Percentiles rank a stretch among this genome's conserved stretches.
phyloP scores from a whole-genome alignment of 345 rosid species.

The Cardiospermum halicacabum region DNA sequence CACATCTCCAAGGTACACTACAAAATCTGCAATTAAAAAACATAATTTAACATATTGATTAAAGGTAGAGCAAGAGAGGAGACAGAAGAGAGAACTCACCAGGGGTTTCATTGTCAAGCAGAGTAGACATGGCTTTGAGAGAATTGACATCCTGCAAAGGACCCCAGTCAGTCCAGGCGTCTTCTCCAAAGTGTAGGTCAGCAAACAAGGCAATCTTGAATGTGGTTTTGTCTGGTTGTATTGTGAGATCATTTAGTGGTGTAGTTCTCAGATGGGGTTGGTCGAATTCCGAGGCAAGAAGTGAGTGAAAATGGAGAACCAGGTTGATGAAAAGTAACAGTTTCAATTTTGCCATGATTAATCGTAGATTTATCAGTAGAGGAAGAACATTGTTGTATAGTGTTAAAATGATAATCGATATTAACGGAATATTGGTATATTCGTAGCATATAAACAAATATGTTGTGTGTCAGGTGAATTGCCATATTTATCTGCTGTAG shows the following conservation, averaged over 20 bases:
- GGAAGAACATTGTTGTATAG: neutral
- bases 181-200: constrained; percentile 37
- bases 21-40: constrained; percentile 50
- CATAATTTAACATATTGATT: no score
- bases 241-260: neutral
- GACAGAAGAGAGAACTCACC: constrained; percentile 11
- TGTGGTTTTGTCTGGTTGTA: neutral
- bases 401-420: neutral
- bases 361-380: neutral
- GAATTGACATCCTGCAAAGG: constrained; percentile 31
- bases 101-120: constrained; percentile 26
- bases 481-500: neutral
- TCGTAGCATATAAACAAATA: neutral
- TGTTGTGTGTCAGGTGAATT: no score
- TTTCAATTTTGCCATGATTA: constrained; percentile 3
- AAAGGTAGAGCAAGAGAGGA: neutral
- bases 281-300: constrained; percentile 18
- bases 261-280: constrained; percentile 1
- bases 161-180: constrained; percentile 34
- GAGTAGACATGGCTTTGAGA: constrained; percentile 25
- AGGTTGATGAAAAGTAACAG: neutral
- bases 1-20: constrained; percentile 83
- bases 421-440: neutral
- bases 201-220: constrained; percentile 34
- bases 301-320: constrained; percentile 4